Evolutionary conservation across 345 rosid species (phyloP).

Genomic region (Populus simonii): DNA sequence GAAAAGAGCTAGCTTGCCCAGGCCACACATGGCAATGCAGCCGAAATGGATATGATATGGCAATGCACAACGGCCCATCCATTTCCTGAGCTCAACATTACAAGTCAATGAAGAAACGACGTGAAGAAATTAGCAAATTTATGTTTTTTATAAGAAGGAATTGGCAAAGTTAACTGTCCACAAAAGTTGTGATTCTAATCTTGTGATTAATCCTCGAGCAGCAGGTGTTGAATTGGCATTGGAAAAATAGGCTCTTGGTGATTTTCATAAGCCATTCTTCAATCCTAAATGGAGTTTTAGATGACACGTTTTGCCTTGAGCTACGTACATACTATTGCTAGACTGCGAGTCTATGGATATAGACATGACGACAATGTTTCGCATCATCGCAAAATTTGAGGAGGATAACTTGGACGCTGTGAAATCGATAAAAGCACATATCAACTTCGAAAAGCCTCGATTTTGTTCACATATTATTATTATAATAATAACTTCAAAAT

Average conservation of each 20-base stretch:
- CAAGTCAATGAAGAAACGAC: neutral
- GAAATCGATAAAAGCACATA: no score
- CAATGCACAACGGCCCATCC: neutral
- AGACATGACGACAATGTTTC: neutral
- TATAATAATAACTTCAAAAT: no score
- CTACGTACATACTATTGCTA: no score
- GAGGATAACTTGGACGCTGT: neutral
- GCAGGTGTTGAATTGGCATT: neutral
- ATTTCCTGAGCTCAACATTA: neutral
- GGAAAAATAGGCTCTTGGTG: neutral
- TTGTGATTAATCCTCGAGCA: neutral
- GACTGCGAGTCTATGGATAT: neutral
- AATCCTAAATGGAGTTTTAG: neutral
- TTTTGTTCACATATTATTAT: no score
- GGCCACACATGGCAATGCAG: no score
- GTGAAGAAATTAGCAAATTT: neutral
- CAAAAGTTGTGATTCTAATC: neutral
- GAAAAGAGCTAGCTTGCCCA: no score
- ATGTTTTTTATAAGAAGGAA: no score
- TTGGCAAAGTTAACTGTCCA: neutral
- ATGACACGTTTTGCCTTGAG: neutral
- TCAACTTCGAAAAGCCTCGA: no score
- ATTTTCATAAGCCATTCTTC: neutral
- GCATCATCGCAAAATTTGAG: neutral
- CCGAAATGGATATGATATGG: no score